These are phyloP conservation scores for Mucor piriformis DNA, from an alignment of 371 early-diverging fungal species.

Conservation along the genomic window DNA sequence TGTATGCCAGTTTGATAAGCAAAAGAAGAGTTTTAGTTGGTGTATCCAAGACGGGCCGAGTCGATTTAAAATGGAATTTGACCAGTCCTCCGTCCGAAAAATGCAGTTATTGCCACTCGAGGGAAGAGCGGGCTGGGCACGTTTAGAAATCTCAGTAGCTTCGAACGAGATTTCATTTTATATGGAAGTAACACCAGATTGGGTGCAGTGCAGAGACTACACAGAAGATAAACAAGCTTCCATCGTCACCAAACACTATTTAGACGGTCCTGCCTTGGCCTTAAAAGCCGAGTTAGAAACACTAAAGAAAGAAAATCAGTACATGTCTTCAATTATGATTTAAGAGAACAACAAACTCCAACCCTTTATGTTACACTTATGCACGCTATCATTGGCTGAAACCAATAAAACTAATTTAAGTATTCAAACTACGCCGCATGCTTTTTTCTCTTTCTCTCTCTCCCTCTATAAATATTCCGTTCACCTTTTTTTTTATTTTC, in stretches of 20 bases:
- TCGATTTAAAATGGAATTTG: slow-evolving; percentile 75
- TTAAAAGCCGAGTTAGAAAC: slow-evolving; percentile 35
- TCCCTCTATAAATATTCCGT: slow-evolving; percentile 1
- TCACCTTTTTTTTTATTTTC: background rate
- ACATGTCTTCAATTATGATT: slow-evolving; percentile 1
- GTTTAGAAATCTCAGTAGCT: slow-evolving; percentile 31
- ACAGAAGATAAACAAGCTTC: slow-evolving; percentile 75
- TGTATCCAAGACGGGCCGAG: slow-evolving; percentile 67
- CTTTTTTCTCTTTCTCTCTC: slow-evolving; percentile 4
- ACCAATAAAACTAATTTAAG: background rate
- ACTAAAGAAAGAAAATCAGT: slow-evolving; percentile 13
- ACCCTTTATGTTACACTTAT: background rate
- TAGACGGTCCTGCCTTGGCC: slow-evolving; percentile 45
- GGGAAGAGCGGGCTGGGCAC: slow-evolving; percentile 40
- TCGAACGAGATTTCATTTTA: slow-evolving; percentile 53
- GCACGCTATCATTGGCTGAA: background rate
- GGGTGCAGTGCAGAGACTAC: slow-evolving; percentile 78
- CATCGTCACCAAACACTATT: slow-evolving; percentile 23
- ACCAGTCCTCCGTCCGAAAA: slow-evolving; percentile 53
- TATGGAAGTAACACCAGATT: slow-evolving; percentile 53
- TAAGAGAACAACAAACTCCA: background rate
- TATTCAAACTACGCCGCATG: background rate
- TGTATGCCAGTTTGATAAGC: slow-evolving; percentile 61
- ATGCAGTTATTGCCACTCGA: slow-evolving; percentile 48
- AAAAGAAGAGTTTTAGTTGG: slow-evolving; percentile 60